Evolutionary conservation across 208 protist genomes (phyloP).

Genomic region (Leishmania mexicana): DNA sequence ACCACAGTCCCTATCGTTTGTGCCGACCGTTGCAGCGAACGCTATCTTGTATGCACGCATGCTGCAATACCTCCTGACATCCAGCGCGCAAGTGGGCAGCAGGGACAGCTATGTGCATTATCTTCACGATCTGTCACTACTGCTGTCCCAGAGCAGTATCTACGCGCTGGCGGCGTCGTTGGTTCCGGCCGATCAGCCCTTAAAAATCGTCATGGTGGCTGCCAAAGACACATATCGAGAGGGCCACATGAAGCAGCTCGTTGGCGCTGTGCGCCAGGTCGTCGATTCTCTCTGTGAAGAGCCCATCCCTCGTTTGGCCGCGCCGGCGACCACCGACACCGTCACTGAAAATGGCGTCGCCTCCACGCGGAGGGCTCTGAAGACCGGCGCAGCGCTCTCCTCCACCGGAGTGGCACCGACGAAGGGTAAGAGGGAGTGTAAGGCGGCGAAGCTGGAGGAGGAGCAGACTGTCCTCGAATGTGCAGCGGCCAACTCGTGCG

Average conservation of each 20-base stretch:
- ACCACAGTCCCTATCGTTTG: conserved; percentile 13
- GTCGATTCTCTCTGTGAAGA: conserved; percentile 40
- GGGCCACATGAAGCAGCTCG: conserved; percentile 23
- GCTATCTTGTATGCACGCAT: conserved; percentile 48
- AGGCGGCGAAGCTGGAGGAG: neutral
- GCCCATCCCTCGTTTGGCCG: neutral
- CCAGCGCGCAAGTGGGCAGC: conserved; percentile 15
- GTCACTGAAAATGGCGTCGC: neutral
- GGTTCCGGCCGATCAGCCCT: conserved; percentile 39
- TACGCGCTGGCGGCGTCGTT: conserved; percentile 61
- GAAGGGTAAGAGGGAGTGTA: neutral
- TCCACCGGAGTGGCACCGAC: neutral
- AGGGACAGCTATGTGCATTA: conserved; percentile 16
- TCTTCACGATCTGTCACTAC: conserved; percentile 37
- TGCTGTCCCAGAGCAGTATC: conserved; percentile 47
- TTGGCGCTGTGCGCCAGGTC: conserved; percentile 34
- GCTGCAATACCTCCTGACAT: conserved; percentile 38
- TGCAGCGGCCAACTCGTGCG: neutral
- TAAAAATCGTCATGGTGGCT: conserved; percentile 56
- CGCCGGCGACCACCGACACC: neutral
- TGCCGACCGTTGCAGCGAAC: conserved; percentile 37
- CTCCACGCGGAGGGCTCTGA: neutral
- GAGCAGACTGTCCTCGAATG: neutral
- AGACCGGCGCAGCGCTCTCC: neutral
- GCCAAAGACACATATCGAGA: conserved; percentile 33